phyloP scores from a whole-genome alignment of 805 yeast genomes.

The Blastobotrys americana region DNA sequence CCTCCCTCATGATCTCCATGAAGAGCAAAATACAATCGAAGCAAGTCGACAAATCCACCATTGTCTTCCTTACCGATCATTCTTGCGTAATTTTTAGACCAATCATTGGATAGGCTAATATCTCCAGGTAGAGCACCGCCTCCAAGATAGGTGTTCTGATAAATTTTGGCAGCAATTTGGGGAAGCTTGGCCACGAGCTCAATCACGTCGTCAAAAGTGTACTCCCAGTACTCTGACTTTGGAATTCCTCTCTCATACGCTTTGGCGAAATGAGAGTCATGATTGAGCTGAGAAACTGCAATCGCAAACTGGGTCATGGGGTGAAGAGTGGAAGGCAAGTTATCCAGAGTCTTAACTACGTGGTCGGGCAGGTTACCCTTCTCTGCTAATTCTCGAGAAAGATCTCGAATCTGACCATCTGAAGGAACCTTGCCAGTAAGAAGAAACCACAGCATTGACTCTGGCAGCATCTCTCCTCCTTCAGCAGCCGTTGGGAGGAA shows the following conservation, averaged over 20 bases:
- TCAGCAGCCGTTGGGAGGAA: slow-evolving; percentile 51
- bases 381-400: slow-evolving; percentile 71
- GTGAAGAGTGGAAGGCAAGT: slow-evolving; percentile 67
- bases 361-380: slow-evolving; percentile 73
- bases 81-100: slow-evolving; percentile 59
- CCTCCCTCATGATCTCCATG: slow-evolving; percentile 92
- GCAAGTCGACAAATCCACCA: slow-evolving; percentile 66
- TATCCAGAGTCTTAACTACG: slow-evolving; percentile 64
- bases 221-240: slow-evolving; percentile 78
- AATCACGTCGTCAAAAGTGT: slow-evolving; percentile 72
- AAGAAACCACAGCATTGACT: slow-evolving; percentile 74
- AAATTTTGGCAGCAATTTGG: slow-evolving; percentile 71
- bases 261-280: slow-evolving; percentile 76
- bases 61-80: slow-evolving; percentile 53
- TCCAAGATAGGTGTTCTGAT: slow-evolving; percentile 78
- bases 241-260: slow-evolving; percentile 78
- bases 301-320: slow-evolving; percentile 89
- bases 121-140: slow-evolving; percentile 48
- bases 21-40: slow-evolving; percentile 73
- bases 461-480: slow-evolving; percentile 57
- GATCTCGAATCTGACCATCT: slow-evolving; percentile 58
- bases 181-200: slow-evolving; percentile 79
- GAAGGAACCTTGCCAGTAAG: slow-evolving; percentile 81
- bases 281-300: slow-evolving; percentile 73
- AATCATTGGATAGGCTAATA: slow-evolving; percentile 41